These are phyloP conservation scores for Boletus tomentosulus DNA, from an alignment of 768 basidiomycete species.

Conservation along the genomic window DNA sequence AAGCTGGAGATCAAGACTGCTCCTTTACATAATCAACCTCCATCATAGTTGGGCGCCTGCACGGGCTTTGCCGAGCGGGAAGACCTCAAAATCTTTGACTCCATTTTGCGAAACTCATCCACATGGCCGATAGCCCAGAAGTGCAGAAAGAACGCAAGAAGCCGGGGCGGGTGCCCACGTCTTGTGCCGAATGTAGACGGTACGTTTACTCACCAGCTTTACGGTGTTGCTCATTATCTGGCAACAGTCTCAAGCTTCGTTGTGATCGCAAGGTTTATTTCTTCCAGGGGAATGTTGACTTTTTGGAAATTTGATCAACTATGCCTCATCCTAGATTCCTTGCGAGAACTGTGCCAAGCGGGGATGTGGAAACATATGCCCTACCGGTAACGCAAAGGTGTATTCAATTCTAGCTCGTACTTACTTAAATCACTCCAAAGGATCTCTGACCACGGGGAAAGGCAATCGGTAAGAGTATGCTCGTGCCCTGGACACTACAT, in stretches of 20 bases:
- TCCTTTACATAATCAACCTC: not conserved
- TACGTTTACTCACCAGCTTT: constrained; percentile 9
- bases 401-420: not conserved
- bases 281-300: not conserved
- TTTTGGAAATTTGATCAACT: constrained; percentile 11
- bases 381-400: constrained; percentile 49
- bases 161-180: constrained; percentile 46
- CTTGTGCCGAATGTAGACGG: constrained; percentile 40
- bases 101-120: not conserved
- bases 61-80: not conserved
- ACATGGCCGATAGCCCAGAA: constrained; percentile 9
- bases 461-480: constrained; percentile 44
- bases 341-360: constrained; percentile 75
- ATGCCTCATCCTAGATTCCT: constrained; percentile 47
- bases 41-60: not conserved
- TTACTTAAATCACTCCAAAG: constrained; percentile 27
- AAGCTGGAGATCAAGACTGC: too few relatives aligned
- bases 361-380: constrained; percentile 73
- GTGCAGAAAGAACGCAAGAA: constrained; percentile 37
- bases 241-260: constrained; percentile 52
- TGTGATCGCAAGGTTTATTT: constrained; percentile 57
- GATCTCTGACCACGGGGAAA: constrained; percentile 53
- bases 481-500: not conserved
- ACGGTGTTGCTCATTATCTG: not conserved
- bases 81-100: not conserved